Base-by-base conservation (phyloP, 2,329 filamentous ascomycete genomes). In the Eurotiales sp. region DNA sequence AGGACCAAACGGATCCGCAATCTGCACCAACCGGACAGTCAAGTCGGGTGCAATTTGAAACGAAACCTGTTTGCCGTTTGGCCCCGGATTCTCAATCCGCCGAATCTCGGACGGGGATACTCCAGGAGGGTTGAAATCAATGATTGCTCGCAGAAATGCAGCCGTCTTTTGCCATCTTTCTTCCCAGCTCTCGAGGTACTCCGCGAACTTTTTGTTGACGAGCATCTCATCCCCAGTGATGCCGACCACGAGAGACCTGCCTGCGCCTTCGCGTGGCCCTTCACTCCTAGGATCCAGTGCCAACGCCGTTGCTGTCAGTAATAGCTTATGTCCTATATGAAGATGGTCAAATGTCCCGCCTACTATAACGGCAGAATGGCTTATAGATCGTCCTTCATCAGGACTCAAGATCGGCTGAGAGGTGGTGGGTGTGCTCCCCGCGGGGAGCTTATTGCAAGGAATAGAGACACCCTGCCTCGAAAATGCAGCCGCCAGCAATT, bases 281-380 rank as follows among this genome's bases (percentile, higher is more conserved):
- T 27, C 64, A 60, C 27, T 70, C 61, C 37, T 70, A 59, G 81
- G 76, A 53, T 82, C 80, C 51, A 87, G 77, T 14, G 90, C 78
- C 51, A 96, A 81, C 0, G 85, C 82, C 0, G 87, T 88, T 55
- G 91, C 91, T n/a, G 91, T 90, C 17, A 99, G 81, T 17, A 99
- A 80, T n/a, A 97, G 78, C 72, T 97, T 99, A 74, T 99, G 93
- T 5, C 93, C 93, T 3, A 88, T 85, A 66, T 99, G 93, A 19
- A 99, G 80, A 70, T 97, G 90, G 68, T 99, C 93, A 71, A 97
- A 99, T 0, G 93, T 99, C 8, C 93, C 93, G 25, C 92, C 93
- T 11, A 97, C 82, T 47, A 86, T 88, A 45, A 95, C 86, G 12
- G 82, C 79, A 53, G 76, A 72, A 66, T 88, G 81, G 37, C 59